A percentile compares a stretch with the other conserved stretches of the same genome.
These are phyloP conservation scores for Elsinoe fawcettii DNA, from an alignment of 2,329 filamentous ascomycete genomes.

Conservation along the genomic window DNA sequence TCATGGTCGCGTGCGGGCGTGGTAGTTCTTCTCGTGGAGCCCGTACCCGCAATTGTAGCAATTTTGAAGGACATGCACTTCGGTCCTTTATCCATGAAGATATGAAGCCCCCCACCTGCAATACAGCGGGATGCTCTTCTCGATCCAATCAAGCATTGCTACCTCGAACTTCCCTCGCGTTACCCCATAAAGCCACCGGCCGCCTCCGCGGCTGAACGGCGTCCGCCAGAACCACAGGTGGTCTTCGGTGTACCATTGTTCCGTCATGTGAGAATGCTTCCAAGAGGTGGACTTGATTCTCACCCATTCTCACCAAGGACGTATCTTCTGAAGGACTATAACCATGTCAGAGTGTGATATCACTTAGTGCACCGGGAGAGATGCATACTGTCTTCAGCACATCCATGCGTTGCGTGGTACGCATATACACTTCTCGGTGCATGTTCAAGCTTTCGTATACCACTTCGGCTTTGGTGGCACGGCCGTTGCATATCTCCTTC, in stretches of 20 bases:
- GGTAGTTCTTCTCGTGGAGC: neutral
- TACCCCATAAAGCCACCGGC: constrained; percentile 4
- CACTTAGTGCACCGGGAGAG: neutral
- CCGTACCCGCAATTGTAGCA: neutral
- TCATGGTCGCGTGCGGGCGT: neutral
- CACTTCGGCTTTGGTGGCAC: constrained; percentile 64
- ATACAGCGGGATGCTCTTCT: neutral
- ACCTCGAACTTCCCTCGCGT: neutral
- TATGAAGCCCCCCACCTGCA: neutral
- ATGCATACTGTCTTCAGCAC: constrained; percentile 44
- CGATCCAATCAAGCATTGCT: neutral
- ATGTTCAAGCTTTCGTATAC: constrained; percentile 76
- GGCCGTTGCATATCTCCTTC: constrained; percentile 91
- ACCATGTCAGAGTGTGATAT: neutral
- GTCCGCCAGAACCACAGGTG: neutral
- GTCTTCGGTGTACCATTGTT: neutral
- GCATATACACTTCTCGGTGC: constrained; percentile 78
- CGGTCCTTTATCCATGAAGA: too few relatives aligned
- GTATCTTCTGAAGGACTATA: constrained; percentile 12
- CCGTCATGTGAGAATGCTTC: neutral
- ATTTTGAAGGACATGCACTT: neutral
- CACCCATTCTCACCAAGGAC: neutral
- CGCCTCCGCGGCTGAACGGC: neutral
- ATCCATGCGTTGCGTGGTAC: constrained; percentile 68
- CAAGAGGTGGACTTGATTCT: neutral